Percentiles rank a stretch among this genome's conserved stretches.
Conservation (phyloP, 257 asterid genomes). For the Salvia rosmarinus region DNA sequence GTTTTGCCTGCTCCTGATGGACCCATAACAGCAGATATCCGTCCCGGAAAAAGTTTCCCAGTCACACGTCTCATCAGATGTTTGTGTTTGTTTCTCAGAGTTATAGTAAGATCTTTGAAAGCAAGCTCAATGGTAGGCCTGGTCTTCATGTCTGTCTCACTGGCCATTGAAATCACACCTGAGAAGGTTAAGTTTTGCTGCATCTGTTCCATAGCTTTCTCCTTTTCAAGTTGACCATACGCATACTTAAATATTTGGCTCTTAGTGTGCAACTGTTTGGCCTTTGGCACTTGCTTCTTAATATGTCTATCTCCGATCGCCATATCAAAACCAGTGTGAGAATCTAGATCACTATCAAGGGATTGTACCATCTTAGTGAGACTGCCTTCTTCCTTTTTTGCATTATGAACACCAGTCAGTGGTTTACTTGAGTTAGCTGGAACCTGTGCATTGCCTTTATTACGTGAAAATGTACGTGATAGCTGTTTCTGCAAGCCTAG, state of each 20-base stretch:
- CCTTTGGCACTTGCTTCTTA: conserved; percentile 66
- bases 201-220: conserved; percentile 88
- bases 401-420: conserved; percentile 41
- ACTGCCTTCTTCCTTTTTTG: conserved; percentile 50
- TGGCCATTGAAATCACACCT: conserved; percentile 86
- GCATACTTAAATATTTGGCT: conserved; percentile 97
- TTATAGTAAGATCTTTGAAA: conserved; percentile 83
- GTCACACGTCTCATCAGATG: conserved; percentile 88
- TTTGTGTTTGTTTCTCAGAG: conserved; percentile 70
- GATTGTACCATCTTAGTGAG: conserved; percentile 74
- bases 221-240: conserved; percentile 91
- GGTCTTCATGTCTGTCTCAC: conserved; percentile 63
- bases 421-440: conserved; percentile 41
- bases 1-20: conserved; percentile 99
- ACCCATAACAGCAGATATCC: conserved; percentile 95
- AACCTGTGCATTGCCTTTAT: conserved; percentile 42
- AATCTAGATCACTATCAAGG: conserved; percentile 61
- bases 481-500: conserved; percentile 65
- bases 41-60: conserved; percentile 79
- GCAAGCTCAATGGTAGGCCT: conserved; percentile 85
- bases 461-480: conserved; percentile 75
- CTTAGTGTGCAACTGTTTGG: conserved; percentile 70
- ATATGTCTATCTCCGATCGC: conserved; percentile 69
- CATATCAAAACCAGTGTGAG: conserved; percentile 62
- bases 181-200: conserved; percentile 82